Evolutionary conservation across 371 early-diverging fungal genomes (phyloP), one percentile per base, ranked within the genome.

Genomic region (Rhizomucor miehei): DNA sequence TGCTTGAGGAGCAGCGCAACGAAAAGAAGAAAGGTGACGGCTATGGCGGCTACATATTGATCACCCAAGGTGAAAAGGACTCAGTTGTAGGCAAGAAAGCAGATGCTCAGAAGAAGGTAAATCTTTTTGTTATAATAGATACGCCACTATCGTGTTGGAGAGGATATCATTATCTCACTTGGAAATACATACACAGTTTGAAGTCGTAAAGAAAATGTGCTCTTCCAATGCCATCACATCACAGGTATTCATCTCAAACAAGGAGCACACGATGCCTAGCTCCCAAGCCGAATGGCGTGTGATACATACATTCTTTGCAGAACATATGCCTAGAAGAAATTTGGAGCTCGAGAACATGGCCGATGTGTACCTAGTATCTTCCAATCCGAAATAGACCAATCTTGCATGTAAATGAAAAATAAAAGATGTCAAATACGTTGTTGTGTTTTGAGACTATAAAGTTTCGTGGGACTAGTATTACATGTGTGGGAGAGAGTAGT

Each of bases 61-160:
- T 84, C 3, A 66, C 80, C 0, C 84, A 81, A 56, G 84, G 84
- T 2, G 79, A 75, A 49, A 80, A 71, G 52, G 84, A 84, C 61
- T 51, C 59, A 21, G 55, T 60, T 1, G 45, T 79, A 29, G 65
- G 78, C 14, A 55, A 54, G 37, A 71, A 66, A 45, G 47, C 44
- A 6, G 38, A 57, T 6, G 79, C 79, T 2, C 71, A 77, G 52
- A 77, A 77, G 44, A 71, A 62, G 62, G 79, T 79, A 63, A 36
- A 3, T 13, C 0, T 8, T 40, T 16, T 13, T 3, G 11, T 46
- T 19, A 46, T 11, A 46, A 12, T 17, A 3, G 24, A 46, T n/a
- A n/a, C n/a, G n/a, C n/a, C n/a, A n/a, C n/a, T n/a, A n/a, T n/a
- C n/a, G n/a, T n/a, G n/a, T n/a, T n/a, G n/a, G n/a, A n/a, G n/a